Evolutionary conservation across 202 grass and related monocot genomes (phyloP), one percentile per base, ranked within the genome.

Genomic region (Elaeis oleifera): DNA sequence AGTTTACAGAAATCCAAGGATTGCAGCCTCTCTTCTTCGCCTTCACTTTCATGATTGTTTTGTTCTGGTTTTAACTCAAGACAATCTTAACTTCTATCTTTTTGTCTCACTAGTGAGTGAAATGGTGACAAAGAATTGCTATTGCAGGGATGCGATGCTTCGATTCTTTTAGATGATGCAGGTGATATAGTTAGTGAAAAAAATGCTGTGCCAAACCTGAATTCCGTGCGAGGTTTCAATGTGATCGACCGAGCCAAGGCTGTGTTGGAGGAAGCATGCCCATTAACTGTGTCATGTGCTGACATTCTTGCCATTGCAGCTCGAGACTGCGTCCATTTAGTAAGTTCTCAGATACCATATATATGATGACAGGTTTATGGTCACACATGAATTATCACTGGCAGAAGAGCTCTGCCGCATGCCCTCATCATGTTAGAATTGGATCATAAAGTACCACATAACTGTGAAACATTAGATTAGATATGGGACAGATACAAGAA

Each of bases 11-110:
- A 75, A 83, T 57, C 80, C 80, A 1, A 69, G 61, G 16, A 57
- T 83, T 16, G 75, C 80, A 0, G 80, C 80, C 6, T 68, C 71
- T 18, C 75, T 83, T 13, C 80, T 83, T 19, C 80, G 74, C 57
- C 24, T 83, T 18, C 69, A 78, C 16, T 83, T 83, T 58, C 75
- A 83, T 49, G 80, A 83, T 20, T 83, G 80, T 20, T 83, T 82
- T 53, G 79, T 82, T 44, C 67, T 82, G 73, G 79, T 82, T 11
- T 44, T 13, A 44, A 44, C 31, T 50, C n/a, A 11, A 3, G 53
- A 6, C 5, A 25, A 16, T 32, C 50, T 6, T 5, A 32, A 49
- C 5, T 21, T 6, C 1, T 22, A 2, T 5, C 1, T 50, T 51
- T 51, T 50, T 25, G 4, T 16, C 8, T 27, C 21, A 4, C 6